Base-by-base conservation (phyloP, 208 protist species). In the Leishmania lainsoni region DNA sequence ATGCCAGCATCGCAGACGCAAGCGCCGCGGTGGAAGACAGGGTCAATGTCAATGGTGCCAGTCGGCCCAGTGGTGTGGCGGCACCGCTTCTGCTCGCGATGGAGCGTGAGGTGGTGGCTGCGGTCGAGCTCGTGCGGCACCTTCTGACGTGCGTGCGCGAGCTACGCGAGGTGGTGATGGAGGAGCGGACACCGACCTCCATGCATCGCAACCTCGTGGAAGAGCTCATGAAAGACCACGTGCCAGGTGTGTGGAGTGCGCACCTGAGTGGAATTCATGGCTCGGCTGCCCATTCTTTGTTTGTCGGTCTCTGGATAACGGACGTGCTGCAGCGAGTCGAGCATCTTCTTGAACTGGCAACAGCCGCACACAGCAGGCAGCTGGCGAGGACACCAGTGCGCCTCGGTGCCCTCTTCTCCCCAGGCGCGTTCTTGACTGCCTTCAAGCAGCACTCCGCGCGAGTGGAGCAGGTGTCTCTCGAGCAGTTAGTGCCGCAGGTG, bases 361-460 rank as follows among this genome's bases (percentile, higher is more conserved):
- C 86, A 14, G 89, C 89, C 17, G 87, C 89, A 39, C 42, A 70
- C 54, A 70, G 73, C 17, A 79, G 81, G 14, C 54, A 78, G 65
- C 80, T 92, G 42, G 63, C 65, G 35, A 78, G 45, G 22, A 83
- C 70, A 65, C 81, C 88, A 76, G 80, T 99, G 17, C 95, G 94
- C 72, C 85, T 99, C 2, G 99, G 99, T 29, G 91, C 98, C 22
- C 92, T 99, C 20, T 98, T 99, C 76, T 86, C 90, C 14, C 99
- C 99, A 14, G 97, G 98, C 29, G 98, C 98, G 0, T 99, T 99
- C 83, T 87, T 99, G 54, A 99, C 98, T 35, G 98, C 99, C n/a
- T 99, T 98, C 39, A 94, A 99, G 80, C 99, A 99, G 93, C 88
- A 96, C 56, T 95, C 91, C 20, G 96, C 98, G 45, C 92, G 98